Percentiles rank a stretch among this genome's conserved stretches.
phyloP scores from a whole-genome alignment of 1,284 basidiomycete genomes.

The Melanopsichium pennsylvanicum region DNA sequence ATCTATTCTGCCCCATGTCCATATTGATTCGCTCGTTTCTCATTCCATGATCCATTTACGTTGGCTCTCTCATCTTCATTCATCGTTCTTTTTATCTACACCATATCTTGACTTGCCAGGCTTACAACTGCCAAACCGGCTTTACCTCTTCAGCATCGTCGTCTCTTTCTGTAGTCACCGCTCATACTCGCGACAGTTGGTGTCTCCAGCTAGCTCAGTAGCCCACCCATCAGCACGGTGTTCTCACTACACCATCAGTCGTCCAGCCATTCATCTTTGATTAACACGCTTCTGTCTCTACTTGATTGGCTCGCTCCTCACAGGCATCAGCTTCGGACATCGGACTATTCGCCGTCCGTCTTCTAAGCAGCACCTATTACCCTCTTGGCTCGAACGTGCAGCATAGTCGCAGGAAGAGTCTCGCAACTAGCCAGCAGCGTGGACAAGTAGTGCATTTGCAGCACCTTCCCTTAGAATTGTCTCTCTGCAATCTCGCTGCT shows the following conservation, averaged over 20 bases:
- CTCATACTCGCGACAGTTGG: too few relatives aligned
- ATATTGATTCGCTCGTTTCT: too few relatives aligned
- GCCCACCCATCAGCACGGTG: background rate
- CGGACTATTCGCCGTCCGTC: too few relatives aligned
- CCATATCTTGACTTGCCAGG: background rate
- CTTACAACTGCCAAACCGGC: background rate
- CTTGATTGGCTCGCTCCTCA: background rate
- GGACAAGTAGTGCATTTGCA: too few relatives aligned
- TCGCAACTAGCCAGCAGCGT: too few relatives aligned
- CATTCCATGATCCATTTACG: background rate
- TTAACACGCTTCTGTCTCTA: background rate
- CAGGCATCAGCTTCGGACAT: background rate
- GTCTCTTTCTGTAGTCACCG: too few relatives aligned
- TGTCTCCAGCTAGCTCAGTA: background rate
- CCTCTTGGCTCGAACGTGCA: too few relatives aligned
- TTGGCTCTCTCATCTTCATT: background rate
- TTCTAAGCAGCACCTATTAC: constrained; percentile 2
- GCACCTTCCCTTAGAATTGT: too few relatives aligned
- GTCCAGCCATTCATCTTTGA: too few relatives aligned
- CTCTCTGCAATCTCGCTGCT: too few relatives aligned
- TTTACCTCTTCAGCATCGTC: too few relatives aligned
- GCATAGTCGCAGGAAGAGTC: too few relatives aligned
- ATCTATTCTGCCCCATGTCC: background rate
- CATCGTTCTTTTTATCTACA: background rate
- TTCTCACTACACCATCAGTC: constrained; percentile 1